Conservation (phyloP, 306 rosid genomes). For the Ziziphus jujuba region DNA sequence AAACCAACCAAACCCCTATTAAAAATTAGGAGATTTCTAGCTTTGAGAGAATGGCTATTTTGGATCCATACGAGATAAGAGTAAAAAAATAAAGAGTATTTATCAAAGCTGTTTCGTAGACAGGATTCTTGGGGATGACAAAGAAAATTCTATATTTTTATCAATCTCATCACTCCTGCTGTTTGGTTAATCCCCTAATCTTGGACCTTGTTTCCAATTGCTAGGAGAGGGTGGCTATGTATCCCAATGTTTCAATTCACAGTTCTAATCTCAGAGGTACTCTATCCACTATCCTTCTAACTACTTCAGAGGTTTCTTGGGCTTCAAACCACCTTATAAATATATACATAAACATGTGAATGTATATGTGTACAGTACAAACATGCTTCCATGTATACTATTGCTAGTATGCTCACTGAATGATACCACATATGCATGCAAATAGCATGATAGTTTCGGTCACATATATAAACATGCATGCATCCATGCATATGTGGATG, state of each 20-base stretch:
- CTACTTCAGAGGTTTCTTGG: slow-evolving; percentile 28
- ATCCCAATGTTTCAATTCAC: slow-evolving; percentile 26
- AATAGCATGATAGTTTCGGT: neutral
- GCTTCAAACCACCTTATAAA: slow-evolving; percentile 37
- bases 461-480: neutral
- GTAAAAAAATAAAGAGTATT: slow-evolving; percentile 26
- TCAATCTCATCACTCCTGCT: slow-evolving; percentile 29
- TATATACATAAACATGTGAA: neutral
- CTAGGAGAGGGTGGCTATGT: slow-evolving; percentile 21
- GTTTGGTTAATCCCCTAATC: slow-evolving; percentile 24
- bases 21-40: slow-evolving; percentile 26
- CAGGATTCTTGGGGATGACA: slow-evolving; percentile 61
- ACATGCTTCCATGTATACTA: slow-evolving; percentile 6
- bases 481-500: slow-evolving; percentile 12
- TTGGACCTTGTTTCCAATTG: slow-evolving; percentile 14
- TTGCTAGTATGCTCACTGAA: neutral
- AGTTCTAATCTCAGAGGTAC: slow-evolving; percentile 18
- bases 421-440: too few relatives aligned
- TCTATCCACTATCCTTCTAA: slow-evolving; percentile 33
- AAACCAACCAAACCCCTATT: slow-evolving; percentile 24
- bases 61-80: slow-evolving; percentile 58
- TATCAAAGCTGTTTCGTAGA: slow-evolving; percentile 34
- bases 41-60: slow-evolving; percentile 48
- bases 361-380: neutral
- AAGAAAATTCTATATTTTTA: slow-evolving; percentile 27